Evolutionary conservation across 495 filamentous ascomycete species (phyloP).

Genomic region (Neurospora sp.): DNA sequence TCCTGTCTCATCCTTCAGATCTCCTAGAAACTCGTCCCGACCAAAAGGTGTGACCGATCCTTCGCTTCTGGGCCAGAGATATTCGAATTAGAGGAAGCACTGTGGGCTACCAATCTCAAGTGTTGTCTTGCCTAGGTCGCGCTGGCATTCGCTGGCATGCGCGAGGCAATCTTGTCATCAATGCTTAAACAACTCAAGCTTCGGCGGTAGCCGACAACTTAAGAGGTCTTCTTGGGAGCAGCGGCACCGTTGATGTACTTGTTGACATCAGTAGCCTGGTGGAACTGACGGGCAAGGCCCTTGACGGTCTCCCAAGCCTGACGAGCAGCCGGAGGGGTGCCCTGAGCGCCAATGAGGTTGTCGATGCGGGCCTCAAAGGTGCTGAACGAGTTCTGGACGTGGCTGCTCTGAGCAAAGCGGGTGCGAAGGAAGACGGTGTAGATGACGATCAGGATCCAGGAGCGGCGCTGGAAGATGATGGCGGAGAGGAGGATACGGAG

Average conservation of each 20-base stretch:
- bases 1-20: background rate
- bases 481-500: constrained; percentile 68
- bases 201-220: constrained; percentile 1
- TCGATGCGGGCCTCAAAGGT: constrained; percentile 67
- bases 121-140: constrained; percentile 6
- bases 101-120: background rate
- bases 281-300: constrained; percentile 56
- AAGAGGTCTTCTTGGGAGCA: constrained; percentile 43
- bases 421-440: constrained; percentile 91
- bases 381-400: constrained; percentile 72
- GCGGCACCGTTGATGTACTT: constrained; percentile 51
- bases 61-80: background rate
- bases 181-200: background rate
- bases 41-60: background rate
- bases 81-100: background rate
- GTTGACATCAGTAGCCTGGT: constrained; percentile 67
- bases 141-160: background rate
- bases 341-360: constrained; percentile 71
- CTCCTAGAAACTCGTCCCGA: background rate
- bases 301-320: constrained; percentile 79
- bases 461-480: constrained; percentile 76
- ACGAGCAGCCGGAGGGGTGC: constrained; percentile 72
- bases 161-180: constrained; percentile 7
- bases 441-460: constrained; percentile 73
- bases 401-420: constrained; percentile 79